These are phyloP conservation scores for Quercus glauca DNA, from an alignment of 306 rosid genomes.

Conservation along the genomic window DNA sequence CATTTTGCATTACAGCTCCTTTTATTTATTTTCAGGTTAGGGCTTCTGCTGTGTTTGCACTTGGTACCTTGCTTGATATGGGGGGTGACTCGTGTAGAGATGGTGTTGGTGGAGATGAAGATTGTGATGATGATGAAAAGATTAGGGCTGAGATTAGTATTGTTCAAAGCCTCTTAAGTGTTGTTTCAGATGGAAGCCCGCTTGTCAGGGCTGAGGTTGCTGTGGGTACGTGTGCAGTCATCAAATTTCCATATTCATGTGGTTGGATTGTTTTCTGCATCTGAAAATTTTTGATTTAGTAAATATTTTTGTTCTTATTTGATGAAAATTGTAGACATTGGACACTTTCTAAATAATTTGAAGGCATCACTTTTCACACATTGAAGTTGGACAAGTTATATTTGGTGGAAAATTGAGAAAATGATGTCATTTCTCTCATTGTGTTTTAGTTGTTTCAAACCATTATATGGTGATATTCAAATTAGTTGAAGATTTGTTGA, in stretches of 20 bases:
- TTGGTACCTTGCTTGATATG: conserved; percentile 89
- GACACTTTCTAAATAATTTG: neutral
- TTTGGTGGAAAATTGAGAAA: neutral
- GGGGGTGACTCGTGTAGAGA: conserved; percentile 68
- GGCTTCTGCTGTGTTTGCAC: conserved; percentile 91
- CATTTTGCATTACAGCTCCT: neutral
- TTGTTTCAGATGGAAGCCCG: conserved; percentile 97
- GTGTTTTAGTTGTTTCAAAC: neutral
- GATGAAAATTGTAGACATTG: neutral
- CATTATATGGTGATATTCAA: neutral
- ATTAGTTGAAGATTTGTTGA: neutral
- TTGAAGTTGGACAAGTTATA: neutral
- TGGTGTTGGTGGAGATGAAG: conserved; percentile 76
- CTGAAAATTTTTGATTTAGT: neutral
- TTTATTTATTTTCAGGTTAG: conserved; percentile 70
- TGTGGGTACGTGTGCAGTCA: conserved; percentile 71
- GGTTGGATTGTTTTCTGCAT: neutral
- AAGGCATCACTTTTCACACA: neutral
- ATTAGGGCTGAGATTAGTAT: conserved; percentile 81
- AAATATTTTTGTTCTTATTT: conserved; percentile 7
- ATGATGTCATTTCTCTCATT: neutral
- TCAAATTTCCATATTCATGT: conserved; percentile 15
- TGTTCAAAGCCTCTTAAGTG: conserved; percentile 65
- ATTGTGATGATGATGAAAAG: conserved; percentile 85
- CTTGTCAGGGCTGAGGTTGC: conserved; percentile 97